A percentile compares a stretch with the other conserved stretches of the same genome.
Conservation (phyloP, 139 green algal species). For the Tetradesmus obliquus region DNA sequence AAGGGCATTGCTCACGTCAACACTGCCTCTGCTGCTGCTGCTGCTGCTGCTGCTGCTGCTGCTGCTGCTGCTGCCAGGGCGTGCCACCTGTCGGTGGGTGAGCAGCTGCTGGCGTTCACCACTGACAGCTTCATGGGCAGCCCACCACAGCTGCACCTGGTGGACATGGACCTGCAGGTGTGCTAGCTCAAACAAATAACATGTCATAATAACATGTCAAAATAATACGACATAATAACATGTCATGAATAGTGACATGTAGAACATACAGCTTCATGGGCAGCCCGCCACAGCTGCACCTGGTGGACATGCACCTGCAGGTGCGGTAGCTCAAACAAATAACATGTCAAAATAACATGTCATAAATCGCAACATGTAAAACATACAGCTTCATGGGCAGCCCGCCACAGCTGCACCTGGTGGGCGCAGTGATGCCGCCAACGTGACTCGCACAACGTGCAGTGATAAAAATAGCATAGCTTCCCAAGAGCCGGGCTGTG, state of each 20-base stretch:
- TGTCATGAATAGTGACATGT: too few species aligned
- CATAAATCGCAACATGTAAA: too few species aligned
- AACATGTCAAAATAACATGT: too few species aligned
- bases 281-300: slow-evolving; percentile 62
- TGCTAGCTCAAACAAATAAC: background rate
- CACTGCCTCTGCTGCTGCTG: too few species aligned
- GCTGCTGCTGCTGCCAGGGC: slow-evolving; percentile 48
- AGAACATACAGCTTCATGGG: slow-evolving; percentile 83
- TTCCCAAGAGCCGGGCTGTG: too few species aligned
- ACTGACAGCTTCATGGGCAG: slow-evolving; percentile 90
- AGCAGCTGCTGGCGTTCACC: slow-evolving; percentile 86
- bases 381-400: slow-evolving; percentile 90
- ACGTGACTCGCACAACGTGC: too few species aligned
- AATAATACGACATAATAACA: too few species aligned
- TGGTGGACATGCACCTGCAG: slow-evolving; percentile 46
- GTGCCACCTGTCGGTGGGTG: slow-evolving; percentile 80
- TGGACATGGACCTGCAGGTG: slow-evolving; percentile 37
- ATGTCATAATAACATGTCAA: background rate
- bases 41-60: background rate
- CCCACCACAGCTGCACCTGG: slow-evolving; percentile 64
- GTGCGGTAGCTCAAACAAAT: background rate
- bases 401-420: slow-evolving; percentile 64
- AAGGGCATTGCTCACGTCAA: too few species aligned
- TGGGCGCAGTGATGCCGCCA: background rate
- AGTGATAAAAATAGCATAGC: too few species aligned